Conservation (phyloP, 192 early-diverging fungal genomes). For the Backusella sp. region DNA sequence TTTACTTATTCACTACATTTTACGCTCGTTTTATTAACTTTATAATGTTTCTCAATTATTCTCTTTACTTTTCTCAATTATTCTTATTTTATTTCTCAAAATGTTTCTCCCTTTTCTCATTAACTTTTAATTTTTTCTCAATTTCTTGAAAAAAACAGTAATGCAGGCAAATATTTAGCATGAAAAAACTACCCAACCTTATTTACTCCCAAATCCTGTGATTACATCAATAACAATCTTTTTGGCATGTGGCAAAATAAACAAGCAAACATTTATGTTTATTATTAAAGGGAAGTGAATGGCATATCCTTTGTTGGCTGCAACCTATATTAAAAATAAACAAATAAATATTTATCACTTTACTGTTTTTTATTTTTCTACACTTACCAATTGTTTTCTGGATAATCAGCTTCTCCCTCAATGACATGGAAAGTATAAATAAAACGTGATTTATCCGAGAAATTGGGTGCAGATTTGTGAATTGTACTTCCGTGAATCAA, state of each 20-base stretch:
- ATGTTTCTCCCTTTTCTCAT: no score
- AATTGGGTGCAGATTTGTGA: constrained; percentile 83
- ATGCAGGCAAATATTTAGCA: constrained; percentile 2
- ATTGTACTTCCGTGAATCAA: constrained; percentile 86
- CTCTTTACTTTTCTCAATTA: no score
- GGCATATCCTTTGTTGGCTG: constrained; percentile 9
- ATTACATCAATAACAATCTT: background rate
- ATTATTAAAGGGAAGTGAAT: constrained; percentile 10
- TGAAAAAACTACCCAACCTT: background rate
- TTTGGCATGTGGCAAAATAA: background rate
- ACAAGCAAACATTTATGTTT: background rate
- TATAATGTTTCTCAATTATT: no score
- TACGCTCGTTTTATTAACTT: no score
- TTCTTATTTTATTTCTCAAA: no score
- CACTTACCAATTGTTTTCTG: constrained; percentile 75
- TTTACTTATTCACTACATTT: no score
- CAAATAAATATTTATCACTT: constrained; percentile 4
- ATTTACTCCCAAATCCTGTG: background rate
- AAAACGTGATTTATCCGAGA: constrained; percentile 72
- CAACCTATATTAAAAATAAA: constrained; percentile 15
- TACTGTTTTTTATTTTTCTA: background rate
- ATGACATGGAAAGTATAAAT: constrained; percentile 97
- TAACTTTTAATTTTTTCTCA: no score
- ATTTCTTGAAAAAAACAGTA: no score
- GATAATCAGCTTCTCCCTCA: constrained; percentile 72